Conservation (phyloP, 2,329 filamentous ascomycete species). For the Scytalidium sp. region DNA sequence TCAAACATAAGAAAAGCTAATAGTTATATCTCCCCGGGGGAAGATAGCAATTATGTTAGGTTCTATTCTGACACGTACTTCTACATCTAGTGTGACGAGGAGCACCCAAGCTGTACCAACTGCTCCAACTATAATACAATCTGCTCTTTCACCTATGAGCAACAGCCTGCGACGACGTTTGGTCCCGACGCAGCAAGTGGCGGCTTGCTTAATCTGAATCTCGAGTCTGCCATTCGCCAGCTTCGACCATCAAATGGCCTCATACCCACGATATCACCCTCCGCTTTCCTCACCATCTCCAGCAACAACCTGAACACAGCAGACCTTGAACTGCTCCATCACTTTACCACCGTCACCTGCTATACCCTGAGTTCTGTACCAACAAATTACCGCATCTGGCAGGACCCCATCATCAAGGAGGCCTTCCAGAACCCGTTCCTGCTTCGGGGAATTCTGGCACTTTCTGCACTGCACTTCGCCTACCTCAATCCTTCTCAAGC, state of each 20-base stretch:
- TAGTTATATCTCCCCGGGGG: too few relatives aligned
- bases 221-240: slow-evolving; percentile 1
- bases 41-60: too few relatives aligned
- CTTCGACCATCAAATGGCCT: too few relatives aligned
- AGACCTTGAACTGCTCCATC: slow-evolving; percentile 9
- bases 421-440: slow-evolving; percentile 8
- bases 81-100: slow-evolving; percentile 16
- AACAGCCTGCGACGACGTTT: slow-evolving; percentile 1
- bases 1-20: too few relatives aligned
- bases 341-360: slow-evolving; percentile 7
- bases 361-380: slow-evolving; percentile 4
- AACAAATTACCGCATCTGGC: slow-evolving; percentile 6
- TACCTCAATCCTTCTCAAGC: slow-evolving; percentile 2
- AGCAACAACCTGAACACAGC: slow-evolving; percentile 1
- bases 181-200: slow-evolving; percentile 4
- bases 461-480: slow-evolving; percentile 7
- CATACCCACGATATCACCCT: too few relatives aligned
- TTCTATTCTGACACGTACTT: neutral
- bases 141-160: neutral
- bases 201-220: neutral
- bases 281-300: too few relatives aligned
- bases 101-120: slow-evolving; percentile 11
- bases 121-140: slow-evolving; percentile 7
- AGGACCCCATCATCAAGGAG: slow-evolving; percentile 1
- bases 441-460: slow-evolving; percentile 8